Evolutionary conservation across 73 alveolate genomes (phyloP), one percentile per base, ranked within the genome.

Genomic region (Paramecium octaurelia): DNA sequence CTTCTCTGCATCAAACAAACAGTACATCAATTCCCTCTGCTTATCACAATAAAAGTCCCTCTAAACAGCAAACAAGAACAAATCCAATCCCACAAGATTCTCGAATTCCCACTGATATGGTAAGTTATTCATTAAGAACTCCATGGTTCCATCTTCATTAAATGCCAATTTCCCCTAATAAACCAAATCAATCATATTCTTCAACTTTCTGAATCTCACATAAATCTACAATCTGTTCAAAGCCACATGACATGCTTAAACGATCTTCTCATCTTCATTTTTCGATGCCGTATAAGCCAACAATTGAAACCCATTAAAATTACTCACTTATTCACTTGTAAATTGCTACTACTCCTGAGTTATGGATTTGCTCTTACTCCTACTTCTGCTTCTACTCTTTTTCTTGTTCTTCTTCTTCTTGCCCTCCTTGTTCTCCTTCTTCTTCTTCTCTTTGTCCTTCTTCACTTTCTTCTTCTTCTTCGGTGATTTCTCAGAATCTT

Each of bases 1-100:
- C 34, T 80, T 80, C 57, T 80, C 91, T 14, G 91, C 91, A 80
- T 80, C 91, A 80, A 44, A 80, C 18, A 80, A 80, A 80, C 91
- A 44, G 18, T 80, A 80, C 29, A 64, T 80, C 54, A 80, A 80
- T 80, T 80, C 91, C 46, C 91, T 40, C 27, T 80, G 18, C 14
- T 43, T 80, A 46, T 80, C 91, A 80, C 91, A 80, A 46, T 80
- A 80, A 35, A 80, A 80, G 35, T 80, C 91, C 14, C 44, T 80
- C 48, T 80, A 24, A 44, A 80, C 57, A n/a, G 54, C 91, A 80
- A 80, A 80, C 12, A 80, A 11, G n/a, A 80, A 80, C 12, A 80
- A 42, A 42, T 80, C 91, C 10, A 24, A 10, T 14, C 46, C 70
- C 11, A 35, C 75, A 21, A 80, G 34, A 80, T 80, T 80, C 29